A percentile compares a stretch with the other conserved stretches of the same genome.
phyloP scores from a whole-genome alignment of 2,329 filamentous ascomycete genomes.

The Calonectria henricotiae region DNA sequence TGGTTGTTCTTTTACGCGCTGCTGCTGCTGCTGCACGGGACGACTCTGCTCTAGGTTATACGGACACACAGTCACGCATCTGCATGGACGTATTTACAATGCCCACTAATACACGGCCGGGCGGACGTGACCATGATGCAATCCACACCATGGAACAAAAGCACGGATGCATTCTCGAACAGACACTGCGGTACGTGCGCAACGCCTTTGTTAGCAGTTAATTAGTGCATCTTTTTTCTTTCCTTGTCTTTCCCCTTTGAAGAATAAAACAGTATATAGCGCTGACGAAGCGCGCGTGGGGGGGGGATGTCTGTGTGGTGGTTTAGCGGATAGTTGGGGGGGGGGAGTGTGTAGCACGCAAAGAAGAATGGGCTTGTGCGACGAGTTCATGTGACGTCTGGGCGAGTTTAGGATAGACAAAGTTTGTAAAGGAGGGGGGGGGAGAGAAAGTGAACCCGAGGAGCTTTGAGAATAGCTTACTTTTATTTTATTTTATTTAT shows the following conservation, averaged over 20 bases:
- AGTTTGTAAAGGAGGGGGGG: neutral
- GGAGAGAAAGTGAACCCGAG: neutral
- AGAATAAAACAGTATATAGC: neutral
- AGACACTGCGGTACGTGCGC: slow-evolving; percentile 6
- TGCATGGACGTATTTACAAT: neutral
- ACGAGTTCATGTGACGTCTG: slow-evolving; percentile 18
- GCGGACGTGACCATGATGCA: slow-evolving; percentile 4
- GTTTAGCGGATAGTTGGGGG: neutral
- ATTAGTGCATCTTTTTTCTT: neutral
- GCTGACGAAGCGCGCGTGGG: neutral
- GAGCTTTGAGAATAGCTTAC: neutral
- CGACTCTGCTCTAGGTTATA: neutral
- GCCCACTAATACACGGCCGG: neutral
- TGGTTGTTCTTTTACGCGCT: too few relatives aligned
- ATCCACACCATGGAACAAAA: slow-evolving; percentile 20
- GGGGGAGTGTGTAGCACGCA: slow-evolving; percentile 14
- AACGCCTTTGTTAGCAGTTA: neutral
- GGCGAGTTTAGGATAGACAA: slow-evolving; percentile 12
- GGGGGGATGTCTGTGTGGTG: slow-evolving; percentile 15
- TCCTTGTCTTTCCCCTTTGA: neutral
- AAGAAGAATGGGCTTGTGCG: slow-evolving; percentile 25
- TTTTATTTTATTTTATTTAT: too few relatives aligned
- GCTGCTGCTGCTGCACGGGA: neutral
- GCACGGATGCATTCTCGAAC: slow-evolving; percentile 22
- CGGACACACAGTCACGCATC: neutral